These are phyloP conservation scores for Solanum rostratum DNA, from an alignment of 257 asterid species.

Conservation along the genomic window DNA sequence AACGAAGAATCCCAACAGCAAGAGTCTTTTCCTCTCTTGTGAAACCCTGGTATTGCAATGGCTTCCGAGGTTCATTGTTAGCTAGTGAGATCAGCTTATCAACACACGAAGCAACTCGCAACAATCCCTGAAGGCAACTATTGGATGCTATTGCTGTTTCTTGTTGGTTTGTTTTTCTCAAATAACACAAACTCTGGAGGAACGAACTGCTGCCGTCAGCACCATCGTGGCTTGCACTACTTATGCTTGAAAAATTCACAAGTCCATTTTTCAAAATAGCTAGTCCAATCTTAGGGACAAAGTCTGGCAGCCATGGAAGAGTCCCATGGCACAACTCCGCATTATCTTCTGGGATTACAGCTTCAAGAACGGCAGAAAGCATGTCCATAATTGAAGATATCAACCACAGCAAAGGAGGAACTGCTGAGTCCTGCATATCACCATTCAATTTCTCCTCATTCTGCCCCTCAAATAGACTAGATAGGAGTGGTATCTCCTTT, in stretches of 20 bases:
- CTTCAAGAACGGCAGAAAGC: conserved; percentile 61
- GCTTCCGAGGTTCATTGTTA: conserved; percentile 30
- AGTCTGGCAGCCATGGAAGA: conserved; percentile 83
- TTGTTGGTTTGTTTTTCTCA: conserved; percentile 30
- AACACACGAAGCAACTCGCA: conserved; percentile 40
- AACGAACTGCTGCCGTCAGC: conserved; percentile 31
- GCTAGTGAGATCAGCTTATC: conserved; percentile 61
- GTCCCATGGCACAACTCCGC: conserved; percentile 15
- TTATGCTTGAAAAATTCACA: conserved; percentile 26
- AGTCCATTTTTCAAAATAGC: conserved; percentile 42
- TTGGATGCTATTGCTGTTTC: conserved; percentile 60
- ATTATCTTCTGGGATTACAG: conserved; percentile 45
- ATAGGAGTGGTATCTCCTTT: conserved; percentile 29
- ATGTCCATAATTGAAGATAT: conserved; percentile 63
- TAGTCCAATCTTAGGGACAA: conserved; percentile 72
- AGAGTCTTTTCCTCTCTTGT: conserved; percentile 53
- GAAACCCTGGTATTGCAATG: conserved; percentile 14
- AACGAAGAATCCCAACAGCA: conserved; percentile 51
- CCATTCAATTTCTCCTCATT: conserved; percentile 12
- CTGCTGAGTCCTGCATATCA: conserved; percentile 26
- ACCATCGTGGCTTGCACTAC: conserved; percentile 4
- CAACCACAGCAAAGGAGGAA: conserved; percentile 52
- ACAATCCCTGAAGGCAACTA: conserved; percentile 79
- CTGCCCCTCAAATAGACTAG: conserved; percentile 18
- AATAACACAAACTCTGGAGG: conserved; percentile 35